These are phyloP conservation scores for Cryptosporidium xiaoi DNA, from an alignment of 169 alveolate genomes.

Conservation along the genomic window DNA sequence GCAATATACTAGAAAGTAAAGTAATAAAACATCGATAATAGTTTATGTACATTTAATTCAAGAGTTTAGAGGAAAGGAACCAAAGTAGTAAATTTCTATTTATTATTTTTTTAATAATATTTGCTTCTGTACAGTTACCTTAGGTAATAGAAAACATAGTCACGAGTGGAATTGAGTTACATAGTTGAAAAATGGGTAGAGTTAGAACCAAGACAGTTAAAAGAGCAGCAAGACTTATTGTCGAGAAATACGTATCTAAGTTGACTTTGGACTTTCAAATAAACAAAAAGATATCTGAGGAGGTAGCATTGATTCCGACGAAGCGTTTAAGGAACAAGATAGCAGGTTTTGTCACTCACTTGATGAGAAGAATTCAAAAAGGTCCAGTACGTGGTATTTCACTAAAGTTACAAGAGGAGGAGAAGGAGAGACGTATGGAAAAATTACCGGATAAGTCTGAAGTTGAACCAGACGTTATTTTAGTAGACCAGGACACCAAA, in stretches of 20 bases:
- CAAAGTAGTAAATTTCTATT: too few species aligned
- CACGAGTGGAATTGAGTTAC: background rate
- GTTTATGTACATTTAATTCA: too few species aligned
- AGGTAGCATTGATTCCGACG: slow-evolving; percentile 98
- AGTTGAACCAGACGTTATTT: slow-evolving; percentile 89
- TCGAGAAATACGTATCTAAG: slow-evolving; percentile 97
- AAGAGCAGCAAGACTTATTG: slow-evolving; percentile 98
- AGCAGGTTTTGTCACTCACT: slow-evolving; percentile 96
- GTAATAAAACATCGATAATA: too few species aligned
- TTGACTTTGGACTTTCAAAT: slow-evolving; percentile 98
- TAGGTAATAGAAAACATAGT: background rate
- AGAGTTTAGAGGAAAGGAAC: too few species aligned
- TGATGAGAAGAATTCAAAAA: slow-evolving; percentile 95
- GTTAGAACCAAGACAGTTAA: slow-evolving; percentile 99
- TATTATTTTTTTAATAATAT: too few species aligned
- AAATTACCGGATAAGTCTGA: slow-evolving; percentile 95
- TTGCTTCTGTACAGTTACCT: too few species aligned
- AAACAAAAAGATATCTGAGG: slow-evolving; percentile 99
- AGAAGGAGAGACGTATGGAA: slow-evolving; percentile 98
- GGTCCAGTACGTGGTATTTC: slow-evolving; percentile 99
- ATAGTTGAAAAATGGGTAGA: slow-evolving; percentile 92
- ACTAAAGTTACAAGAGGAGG: slow-evolving; percentile 99
- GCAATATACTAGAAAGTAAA: too few species aligned
- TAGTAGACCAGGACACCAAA: slow-evolving; percentile 89
- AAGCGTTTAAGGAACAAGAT: slow-evolving; percentile 97